phyloP scores from a whole-genome alignment of 2,329 filamentous ascomycete genomes.

The Diaporthe ampelina region DNA sequence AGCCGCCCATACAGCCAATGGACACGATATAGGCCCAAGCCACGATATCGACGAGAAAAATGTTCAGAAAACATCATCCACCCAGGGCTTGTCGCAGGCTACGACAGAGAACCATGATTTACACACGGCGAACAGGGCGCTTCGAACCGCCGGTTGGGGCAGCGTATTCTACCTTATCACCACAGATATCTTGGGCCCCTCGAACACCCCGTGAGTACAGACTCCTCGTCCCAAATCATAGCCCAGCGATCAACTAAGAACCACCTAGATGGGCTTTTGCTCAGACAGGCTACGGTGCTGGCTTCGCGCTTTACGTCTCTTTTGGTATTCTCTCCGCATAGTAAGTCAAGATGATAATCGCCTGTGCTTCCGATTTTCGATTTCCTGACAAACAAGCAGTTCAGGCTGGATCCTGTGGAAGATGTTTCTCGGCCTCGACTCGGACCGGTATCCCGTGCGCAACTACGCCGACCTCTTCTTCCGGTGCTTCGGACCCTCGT shows the following conservation, averaged over 20 bases:
- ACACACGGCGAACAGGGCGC: slow-evolving; percentile 59
- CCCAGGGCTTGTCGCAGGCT: neutral
- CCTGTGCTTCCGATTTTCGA: fast-evolving
- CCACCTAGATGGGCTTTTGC: slow-evolving; percentile 33
- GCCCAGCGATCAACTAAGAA: neutral
- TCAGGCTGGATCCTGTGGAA: slow-evolving; percentile 63
- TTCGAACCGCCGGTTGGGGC: slow-evolving; percentile 61
- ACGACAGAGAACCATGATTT: slow-evolving; percentile 58
- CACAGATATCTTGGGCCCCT: slow-evolving; percentile 62
- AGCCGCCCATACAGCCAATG: neutral
- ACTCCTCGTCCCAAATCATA: too few species aligned
- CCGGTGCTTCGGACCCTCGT: slow-evolving; percentile 59
- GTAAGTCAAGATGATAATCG: neutral
- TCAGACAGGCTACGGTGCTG: slow-evolving; percentile 38
- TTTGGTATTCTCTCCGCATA: slow-evolving; percentile 38
- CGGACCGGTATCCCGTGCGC: slow-evolving; percentile 59
- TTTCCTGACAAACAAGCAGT: neutral
- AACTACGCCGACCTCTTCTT: slow-evolving; percentile 64
- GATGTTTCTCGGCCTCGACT: slow-evolving; percentile 61
- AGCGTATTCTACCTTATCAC: slow-evolving; percentile 64
- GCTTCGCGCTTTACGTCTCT: slow-evolving; percentile 33
- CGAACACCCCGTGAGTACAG: slow-evolving; percentile 50
- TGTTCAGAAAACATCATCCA: neutral
- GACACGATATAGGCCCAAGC: neutral
- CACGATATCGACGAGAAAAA: neutral